Base-by-base conservation (phyloP, 805 yeast genomes). In the Metschnikowia borealis region DNA sequence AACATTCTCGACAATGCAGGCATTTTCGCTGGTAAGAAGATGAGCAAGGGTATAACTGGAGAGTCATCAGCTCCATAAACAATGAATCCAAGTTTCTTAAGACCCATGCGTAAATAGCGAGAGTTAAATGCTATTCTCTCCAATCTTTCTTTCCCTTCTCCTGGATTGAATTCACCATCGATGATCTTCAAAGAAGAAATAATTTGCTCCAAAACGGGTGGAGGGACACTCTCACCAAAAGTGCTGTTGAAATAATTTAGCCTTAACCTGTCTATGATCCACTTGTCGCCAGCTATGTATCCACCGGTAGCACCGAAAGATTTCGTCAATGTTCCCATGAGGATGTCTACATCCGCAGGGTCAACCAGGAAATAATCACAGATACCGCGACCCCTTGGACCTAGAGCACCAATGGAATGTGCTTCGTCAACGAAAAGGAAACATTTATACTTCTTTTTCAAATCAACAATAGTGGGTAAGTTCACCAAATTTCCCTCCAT, bases 241-340 rank as follows among this genome's bases (percentile, higher is more conserved):
- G 74, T 77, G 56, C 84, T 81, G 31, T 91, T 85, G 56, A 89
- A 77, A 60, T 88, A 81, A 60, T 82, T 84, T 38, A 87, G 60
- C 69, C 91, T 82, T 54, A 94, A 73, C 60, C 84, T 80, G 60
- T 89, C 91, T 45, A 92, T 85, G 32, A 89, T 70, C 44, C 68
- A 71, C 62, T 82, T 78, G 55, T 77, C 77, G 42, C 86, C 95
- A n/a, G 96, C 92, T 55, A 94, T 74, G 66, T 94, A 94, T 43
- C 99, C 99, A 63, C 99, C 99, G 38, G 98, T 89, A 15, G 99
- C 98, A 66, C 99, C 99, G 67, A 94, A 94, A 1, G 97, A 89
- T 70, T 94, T 94, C 47, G 99, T 95, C 51, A 94, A 80, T 6
- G 99, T 94, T 46, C 99, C 99, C 99, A 94, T 94, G 57, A 94